A percentile compares a stretch with the other conserved stretches of the same genome.
Evolutionary conservation across 1,139 yeast species (phyloP).

Genomic region (Sugiyamaella novakii): DNA sequence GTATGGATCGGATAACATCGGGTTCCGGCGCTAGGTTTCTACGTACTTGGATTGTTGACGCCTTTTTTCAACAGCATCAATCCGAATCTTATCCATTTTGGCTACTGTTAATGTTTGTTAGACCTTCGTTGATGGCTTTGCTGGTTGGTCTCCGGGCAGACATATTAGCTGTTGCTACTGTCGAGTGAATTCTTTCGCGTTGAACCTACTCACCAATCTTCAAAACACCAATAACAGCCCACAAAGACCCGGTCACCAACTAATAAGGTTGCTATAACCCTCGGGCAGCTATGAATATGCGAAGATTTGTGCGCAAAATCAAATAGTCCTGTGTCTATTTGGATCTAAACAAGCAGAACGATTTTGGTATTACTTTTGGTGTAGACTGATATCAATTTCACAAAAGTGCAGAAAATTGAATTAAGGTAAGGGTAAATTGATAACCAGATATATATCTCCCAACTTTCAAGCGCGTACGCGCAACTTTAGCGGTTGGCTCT

Average conservation of each 20-base stretch:
- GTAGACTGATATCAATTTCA: neutral
- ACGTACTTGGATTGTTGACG: slow-evolving; percentile 46
- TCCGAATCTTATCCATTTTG: slow-evolving; percentile 47
- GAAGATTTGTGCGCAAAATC: neutral
- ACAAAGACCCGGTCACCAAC: slow-evolving; percentile 1
- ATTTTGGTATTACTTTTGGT: slow-evolving; percentile 1
- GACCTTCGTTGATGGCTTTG: too few species aligned
- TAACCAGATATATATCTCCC: too few species aligned
- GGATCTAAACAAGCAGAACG: neutral
- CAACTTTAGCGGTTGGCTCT: too few species aligned
- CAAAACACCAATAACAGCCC: slow-evolving; percentile 5
- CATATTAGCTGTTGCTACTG: neutral
- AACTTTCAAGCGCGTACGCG: too few species aligned
- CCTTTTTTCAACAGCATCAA: slow-evolving; percentile 50
- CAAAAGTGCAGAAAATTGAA: slow-evolving; percentile 1
- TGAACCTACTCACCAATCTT: neutral
- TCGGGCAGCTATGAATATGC: neutral
- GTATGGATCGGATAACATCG: too few species aligned
- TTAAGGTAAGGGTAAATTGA: slow-evolving; percentile 2
- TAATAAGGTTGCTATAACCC: neutral
- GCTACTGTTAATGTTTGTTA: too few species aligned
- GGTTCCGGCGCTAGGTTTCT: too few species aligned
- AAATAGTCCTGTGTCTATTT: neutral
- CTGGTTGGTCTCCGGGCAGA: too few species aligned
- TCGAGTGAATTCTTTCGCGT: too few species aligned